These are phyloP conservation scores for Zymoseptoria crescenta DNA, from an alignment of 2,329 filamentous ascomycete genomes.

Conservation along the genomic window DNA sequence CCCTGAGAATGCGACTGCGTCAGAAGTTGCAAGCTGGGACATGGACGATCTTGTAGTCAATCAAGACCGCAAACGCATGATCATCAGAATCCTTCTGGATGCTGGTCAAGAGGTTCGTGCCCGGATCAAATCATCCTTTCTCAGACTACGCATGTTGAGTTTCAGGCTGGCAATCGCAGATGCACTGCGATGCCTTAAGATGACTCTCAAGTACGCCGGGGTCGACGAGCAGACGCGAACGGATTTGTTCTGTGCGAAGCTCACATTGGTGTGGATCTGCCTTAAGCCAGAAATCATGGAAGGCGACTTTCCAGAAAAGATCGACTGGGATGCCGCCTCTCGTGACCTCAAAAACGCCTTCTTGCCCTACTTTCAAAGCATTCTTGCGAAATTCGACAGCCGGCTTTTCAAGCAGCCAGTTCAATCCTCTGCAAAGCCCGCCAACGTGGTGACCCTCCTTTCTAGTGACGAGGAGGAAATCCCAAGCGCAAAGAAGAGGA, in stretches of 20 bases:
- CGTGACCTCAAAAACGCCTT: slow-evolving; percentile 4
- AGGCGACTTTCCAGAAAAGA: not conserved
- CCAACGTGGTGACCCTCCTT: slow-evolving; percentile 6
- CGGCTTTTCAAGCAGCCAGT: slow-evolving; percentile 11
- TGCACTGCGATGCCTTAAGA: not conserved
- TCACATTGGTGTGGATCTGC: slow-evolving; percentile 10
- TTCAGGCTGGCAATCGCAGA: not conserved
- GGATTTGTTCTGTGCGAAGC: slow-evolving; percentile 6
- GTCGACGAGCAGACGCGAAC: not conserved
- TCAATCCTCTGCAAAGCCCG: not conserved
- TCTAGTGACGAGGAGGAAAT: slow-evolving; percentile 13
- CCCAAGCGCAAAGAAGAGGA: slow-evolving; percentile 13
- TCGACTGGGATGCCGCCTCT: not conserved
- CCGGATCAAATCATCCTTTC: slow-evolving; percentile 5
- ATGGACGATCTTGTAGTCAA: slow-evolving; percentile 7
- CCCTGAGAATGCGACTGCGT: slow-evolving; percentile 6
- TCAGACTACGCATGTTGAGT: not conserved
- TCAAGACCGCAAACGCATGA: slow-evolving; percentile 34
- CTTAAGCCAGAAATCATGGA: slow-evolving; percentile 2
- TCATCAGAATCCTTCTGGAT: slow-evolving; percentile 37
- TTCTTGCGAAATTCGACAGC: slow-evolving; percentile 9
- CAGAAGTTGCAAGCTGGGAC: slow-evolving; percentile 11
- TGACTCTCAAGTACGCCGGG: not conserved
- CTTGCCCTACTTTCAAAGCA: slow-evolving; percentile 1
- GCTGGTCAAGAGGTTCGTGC: slow-evolving; percentile 11